Conservation (phyloP, 2,329 filamentous ascomycete species). For the Hymenoscyphus albidus region DNA sequence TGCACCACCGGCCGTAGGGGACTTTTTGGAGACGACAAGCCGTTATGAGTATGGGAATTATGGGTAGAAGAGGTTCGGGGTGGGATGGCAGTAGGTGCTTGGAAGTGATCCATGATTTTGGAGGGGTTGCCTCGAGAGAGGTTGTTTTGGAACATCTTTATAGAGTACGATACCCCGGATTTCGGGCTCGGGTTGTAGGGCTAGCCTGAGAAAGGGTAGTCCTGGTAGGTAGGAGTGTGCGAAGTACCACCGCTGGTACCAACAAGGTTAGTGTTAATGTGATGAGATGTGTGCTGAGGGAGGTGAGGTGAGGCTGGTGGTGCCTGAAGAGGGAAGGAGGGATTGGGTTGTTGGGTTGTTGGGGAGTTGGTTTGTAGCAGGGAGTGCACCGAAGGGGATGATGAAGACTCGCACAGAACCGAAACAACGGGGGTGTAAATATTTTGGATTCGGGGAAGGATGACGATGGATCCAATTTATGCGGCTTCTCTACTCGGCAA, state of each 20-base stretch:
- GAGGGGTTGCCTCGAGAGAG: constrained; percentile 17
- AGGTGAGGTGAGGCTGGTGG: not conserved
- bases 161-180: not conserved
- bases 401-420: not conserved
- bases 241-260: too few species aligned
- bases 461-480: not conserved
- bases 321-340: not conserved
- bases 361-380: not conserved
- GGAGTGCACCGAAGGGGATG: not conserved
- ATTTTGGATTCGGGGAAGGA: not conserved
- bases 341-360: not conserved
- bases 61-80: constrained; percentile 58
- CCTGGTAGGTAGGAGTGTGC: not conserved
- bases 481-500: not conserved
- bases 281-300: not conserved
- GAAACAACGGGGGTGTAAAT: not conserved
- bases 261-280: not conserved
- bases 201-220: constrained; percentile 13
- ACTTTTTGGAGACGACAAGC: too few species aligned
- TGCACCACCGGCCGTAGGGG: constrained; percentile 41
- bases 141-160: constrained; percentile 14
- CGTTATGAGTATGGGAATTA: constrained; percentile 23
- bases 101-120: constrained; percentile 33
- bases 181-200: constrained; percentile 4
- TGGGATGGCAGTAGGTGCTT: constrained; percentile 63